Conservation (phyloP, 78 protist species). For the Pigoraptor vietnamica region DNA sequence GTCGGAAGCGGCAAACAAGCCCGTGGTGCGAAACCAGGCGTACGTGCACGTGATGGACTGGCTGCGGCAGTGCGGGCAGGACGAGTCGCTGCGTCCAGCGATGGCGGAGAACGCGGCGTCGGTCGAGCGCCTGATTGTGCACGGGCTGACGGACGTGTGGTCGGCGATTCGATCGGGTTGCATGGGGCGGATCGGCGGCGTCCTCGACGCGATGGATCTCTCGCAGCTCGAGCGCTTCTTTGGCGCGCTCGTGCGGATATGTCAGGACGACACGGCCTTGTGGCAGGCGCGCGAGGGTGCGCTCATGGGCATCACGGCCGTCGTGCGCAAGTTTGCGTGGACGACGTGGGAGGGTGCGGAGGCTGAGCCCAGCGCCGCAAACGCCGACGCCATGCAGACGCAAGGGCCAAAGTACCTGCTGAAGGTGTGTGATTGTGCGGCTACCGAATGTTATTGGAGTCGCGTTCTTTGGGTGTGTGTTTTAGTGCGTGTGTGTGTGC, state of each 20-base stretch:
- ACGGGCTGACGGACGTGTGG: slow-evolving; percentile 28
- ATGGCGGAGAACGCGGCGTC: background rate
- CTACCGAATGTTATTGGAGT: background rate
- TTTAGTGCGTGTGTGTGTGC: background rate
- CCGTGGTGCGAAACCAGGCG: background rate
- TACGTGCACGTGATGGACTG: background rate
- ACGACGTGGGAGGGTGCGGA: background rate
- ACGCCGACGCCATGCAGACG: background rate
- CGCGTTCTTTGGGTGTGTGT: background rate
- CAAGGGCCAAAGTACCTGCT: background rate
- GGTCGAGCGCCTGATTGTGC: background rate
- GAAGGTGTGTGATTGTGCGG: background rate
- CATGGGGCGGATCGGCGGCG: background rate
- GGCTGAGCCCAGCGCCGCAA: background rate
- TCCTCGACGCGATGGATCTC: background rate
- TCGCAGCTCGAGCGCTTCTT: background rate
- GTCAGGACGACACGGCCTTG: background rate
- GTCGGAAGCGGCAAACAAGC: background rate
- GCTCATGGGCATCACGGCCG: background rate
- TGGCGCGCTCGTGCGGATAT: background rate
- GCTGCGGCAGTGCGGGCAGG: background rate
- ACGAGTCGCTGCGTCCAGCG: background rate
- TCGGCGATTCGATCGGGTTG: slow-evolving; percentile 14
- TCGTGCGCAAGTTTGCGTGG: background rate
- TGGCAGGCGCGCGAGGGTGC: slow-evolving; percentile 24